A percentile compares a stretch with the other conserved stretches of the same genome.
phyloP scores from a whole-genome alignment of 1,284 basidiomycete genomes.

The Limonomyces culmigenus region DNA sequence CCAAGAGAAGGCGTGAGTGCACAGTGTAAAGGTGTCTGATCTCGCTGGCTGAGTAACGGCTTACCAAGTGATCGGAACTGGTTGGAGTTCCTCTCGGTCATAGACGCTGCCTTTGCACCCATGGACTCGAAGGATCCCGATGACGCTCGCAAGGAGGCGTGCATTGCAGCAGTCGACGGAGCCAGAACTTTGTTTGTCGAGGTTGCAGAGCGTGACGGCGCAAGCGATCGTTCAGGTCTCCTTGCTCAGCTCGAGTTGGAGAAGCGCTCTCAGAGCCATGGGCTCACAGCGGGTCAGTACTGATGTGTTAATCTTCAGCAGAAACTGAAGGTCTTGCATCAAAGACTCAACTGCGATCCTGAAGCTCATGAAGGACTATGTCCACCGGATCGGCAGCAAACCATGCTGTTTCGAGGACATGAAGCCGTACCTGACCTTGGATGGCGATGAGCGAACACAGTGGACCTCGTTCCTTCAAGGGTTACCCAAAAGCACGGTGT shows the following conservation, averaged over 20 bases:
- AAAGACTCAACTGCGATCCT: background rate
- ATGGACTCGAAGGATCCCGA: slow-evolving; percentile 14
- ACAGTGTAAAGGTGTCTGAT: background rate
- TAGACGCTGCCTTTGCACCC: slow-evolving; percentile 45
- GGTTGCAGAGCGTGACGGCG: slow-evolving; percentile 43
- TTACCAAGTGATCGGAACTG: slow-evolving; percentile 64
- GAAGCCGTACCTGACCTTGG: slow-evolving; percentile 38
- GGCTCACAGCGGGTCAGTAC: slow-evolving; percentile 26
- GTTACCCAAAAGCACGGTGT: background rate
- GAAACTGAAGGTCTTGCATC: background rate
- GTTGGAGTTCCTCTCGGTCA: slow-evolving; percentile 61
- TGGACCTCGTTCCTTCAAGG: slow-evolving; percentile 42
- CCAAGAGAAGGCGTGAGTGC: slow-evolving; percentile 33
- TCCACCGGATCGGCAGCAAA: slow-evolving; percentile 61
- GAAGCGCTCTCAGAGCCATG: slow-evolving; percentile 30
- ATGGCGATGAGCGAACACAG: slow-evolving; percentile 23
- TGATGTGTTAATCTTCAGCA: too few species aligned
- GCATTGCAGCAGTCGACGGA: slow-evolving; percentile 22
- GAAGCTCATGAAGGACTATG: slow-evolving; percentile 49
- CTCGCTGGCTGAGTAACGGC: slow-evolving; percentile 1
- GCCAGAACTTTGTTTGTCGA: slow-evolving; percentile 35
- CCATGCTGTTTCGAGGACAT: slow-evolving; percentile 78
- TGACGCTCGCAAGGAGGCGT: slow-evolving; percentile 15
- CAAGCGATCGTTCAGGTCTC: slow-evolving; percentile 52
- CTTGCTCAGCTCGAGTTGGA: slow-evolving; percentile 61